Evolutionary conservation across 2,329 filamentous ascomycete genomes (phyloP).

Genomic region (Calonectria honghensis): DNA sequence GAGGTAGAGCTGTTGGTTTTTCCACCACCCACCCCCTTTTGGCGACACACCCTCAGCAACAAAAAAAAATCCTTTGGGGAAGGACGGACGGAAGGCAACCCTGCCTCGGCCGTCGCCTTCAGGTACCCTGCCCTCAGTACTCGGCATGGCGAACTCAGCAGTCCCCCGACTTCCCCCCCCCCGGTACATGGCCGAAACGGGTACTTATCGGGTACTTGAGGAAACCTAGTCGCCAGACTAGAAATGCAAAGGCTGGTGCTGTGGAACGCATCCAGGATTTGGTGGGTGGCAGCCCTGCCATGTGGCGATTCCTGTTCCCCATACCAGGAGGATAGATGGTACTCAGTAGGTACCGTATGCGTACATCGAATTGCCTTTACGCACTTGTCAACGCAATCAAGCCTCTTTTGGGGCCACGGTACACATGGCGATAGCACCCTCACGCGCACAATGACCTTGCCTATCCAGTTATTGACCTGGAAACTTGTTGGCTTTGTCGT

Average conservation of each 20-base stretch:
- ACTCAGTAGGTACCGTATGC: conserved; percentile 24
- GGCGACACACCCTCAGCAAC: conserved; percentile 41
- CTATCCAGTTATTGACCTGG: background rate
- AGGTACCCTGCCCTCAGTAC: conserved; percentile 13
- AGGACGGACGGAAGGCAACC: conserved; percentile 47
- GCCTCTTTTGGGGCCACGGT: background rate
- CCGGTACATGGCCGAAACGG: conserved; percentile 44
- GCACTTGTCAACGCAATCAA: conserved; percentile 14
- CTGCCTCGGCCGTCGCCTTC: conserved; percentile 10
- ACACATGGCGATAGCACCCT: conserved; percentile 8
- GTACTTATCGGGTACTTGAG: conserved; percentile 38
- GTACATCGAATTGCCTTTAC: conserved; percentile 22
- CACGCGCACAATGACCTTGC: background rate
- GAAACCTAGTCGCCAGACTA: conserved; percentile 30
- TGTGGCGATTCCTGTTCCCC: conserved; percentile 3
- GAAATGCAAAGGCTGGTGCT: conserved; percentile 32
- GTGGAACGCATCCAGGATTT: conserved; percentile 8
- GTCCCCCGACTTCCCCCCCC: conserved; percentile 46
- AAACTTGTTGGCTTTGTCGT: conserved; percentile 12
- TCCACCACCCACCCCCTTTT: conserved; percentile 46
- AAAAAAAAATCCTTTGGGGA: conserved; percentile 54
- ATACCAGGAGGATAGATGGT: background rate
- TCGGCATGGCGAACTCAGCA: conserved; percentile 30
- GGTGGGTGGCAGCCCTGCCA: conserved; percentile 10
- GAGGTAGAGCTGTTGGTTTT: conserved; percentile 41